A percentile compares a stretch with the other conserved stretches of the same genome.
Conservation (phyloP, 225 moss, liverwort and hornwort genomes). For the Climacium dendroides region DNA sequence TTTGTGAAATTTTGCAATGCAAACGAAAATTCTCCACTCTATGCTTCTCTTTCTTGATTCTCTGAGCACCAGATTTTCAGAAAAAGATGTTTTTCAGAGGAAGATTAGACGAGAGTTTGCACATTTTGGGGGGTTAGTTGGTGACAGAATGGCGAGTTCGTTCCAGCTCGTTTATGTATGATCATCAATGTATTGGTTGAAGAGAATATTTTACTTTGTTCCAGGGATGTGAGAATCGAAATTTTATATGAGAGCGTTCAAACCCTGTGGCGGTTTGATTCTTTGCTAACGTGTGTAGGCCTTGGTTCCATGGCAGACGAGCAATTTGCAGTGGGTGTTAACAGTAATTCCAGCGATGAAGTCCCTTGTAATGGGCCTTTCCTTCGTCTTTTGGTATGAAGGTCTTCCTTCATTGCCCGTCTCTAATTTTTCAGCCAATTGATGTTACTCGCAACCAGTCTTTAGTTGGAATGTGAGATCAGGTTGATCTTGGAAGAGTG, state of each 20-base stretch:
- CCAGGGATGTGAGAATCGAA: not conserved
- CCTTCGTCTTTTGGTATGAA: slow-evolving; percentile 77
- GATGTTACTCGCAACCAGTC: not conserved
- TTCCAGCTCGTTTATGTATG: not conserved
- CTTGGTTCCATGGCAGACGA: slow-evolving; percentile 48
- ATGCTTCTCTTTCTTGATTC: not conserved
- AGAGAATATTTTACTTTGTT: not conserved
- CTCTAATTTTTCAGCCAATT: not conserved
- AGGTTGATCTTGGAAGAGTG: not conserved
- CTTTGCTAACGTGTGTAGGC: not conserved
- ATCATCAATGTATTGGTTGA: not conserved
- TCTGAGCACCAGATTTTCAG: not conserved
- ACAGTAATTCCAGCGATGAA: slow-evolving; percentile 76
- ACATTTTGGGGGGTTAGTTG: not conserved
- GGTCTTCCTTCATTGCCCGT: not conserved
- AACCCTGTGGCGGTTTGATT: not conserved
- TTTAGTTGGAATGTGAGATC: not conserved
- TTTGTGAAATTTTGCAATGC: not conserved
- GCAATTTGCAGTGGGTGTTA: slow-evolving; percentile 83
- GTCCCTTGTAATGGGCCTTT: slow-evolving; percentile 70
- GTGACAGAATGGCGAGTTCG: not conserved
- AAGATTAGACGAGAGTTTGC: not conserved
- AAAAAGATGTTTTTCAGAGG: not conserved
- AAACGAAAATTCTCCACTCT: not conserved
- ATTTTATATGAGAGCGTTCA: not conserved